Evolutionary conservation across 768 basidiomycete species (phyloP), one percentile per base, ranked within the genome.

Genomic region (Serendipita sp.): DNA sequence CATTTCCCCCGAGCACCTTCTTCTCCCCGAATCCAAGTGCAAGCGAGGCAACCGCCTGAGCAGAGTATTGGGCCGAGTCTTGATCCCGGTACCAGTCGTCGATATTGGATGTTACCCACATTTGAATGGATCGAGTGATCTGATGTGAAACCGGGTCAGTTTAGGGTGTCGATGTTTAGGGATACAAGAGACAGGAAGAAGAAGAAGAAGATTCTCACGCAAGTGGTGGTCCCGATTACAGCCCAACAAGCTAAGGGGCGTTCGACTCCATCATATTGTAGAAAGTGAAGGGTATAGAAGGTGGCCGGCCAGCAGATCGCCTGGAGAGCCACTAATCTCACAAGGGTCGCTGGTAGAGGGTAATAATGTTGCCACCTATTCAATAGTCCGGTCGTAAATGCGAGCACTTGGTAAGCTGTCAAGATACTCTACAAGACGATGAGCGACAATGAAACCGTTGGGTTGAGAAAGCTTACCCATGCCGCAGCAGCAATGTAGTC

Each of bases 261-360:
- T 34, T 75, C 76, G 26, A 58, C 33, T 11, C 53, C 53, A 17
- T 79, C 78, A 61, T 82, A 77, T 31, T 85, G 83, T 48, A 97
- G 77, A 58, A 92, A 74, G 61, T 77, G 80, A 33, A 95, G 82
- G 1, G 90, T 94, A 42, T 90, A 72, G 66, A 90, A 88, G 3
- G 93, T 96, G 2, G 90, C 85, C 1, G 91, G 90, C 93, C 93
- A 97, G 74, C 94, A 97, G 64, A 98, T 93, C 17, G 90, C 89
- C 70, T 97, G 95, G 0, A 98, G 77, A 0, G 90, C 94, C 62
- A 97, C 79, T 3, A 97, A 83, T 16, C 95, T 86, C 68, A 96
- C 88, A 65, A 97, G 81, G 1, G 93, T 90, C 3, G 94, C 81
- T 28, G 90, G 76, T 0, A 90, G 85, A 0, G 89, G 81, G 71